Conservation (phyloP, 2,329 filamentous ascomycete genomes). For the Alternaria dauci region DNA sequence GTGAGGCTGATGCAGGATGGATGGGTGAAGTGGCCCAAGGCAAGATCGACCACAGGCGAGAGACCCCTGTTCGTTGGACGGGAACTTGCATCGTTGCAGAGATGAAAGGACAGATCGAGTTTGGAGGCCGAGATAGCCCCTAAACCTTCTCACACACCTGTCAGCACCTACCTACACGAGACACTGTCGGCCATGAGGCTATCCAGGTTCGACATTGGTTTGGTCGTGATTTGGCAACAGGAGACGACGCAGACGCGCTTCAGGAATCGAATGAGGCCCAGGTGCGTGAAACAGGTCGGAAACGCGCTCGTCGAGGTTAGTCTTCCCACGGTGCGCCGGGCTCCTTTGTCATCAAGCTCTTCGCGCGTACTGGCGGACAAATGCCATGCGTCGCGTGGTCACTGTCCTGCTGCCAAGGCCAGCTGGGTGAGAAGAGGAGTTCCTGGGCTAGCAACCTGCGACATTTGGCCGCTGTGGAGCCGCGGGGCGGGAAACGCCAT, state of each 20-base stretch:
- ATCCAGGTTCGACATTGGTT: constrained; percentile 38
- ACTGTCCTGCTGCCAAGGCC: constrained; percentile 26
- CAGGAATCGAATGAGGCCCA: constrained; percentile 21
- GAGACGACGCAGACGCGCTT: constrained; percentile 38
- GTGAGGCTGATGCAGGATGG: constrained; percentile 41
- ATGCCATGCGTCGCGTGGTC: constrained; percentile 21
- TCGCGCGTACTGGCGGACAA: constrained; percentile 19
- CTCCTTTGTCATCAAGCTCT: constrained; percentile 19
- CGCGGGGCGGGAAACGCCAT: constrained; percentile 21
- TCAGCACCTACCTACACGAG: constrained; percentile 1
- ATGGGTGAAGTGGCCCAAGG: constrained; percentile 26
- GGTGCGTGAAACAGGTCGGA: constrained; percentile 45
- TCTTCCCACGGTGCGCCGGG: constrained; percentile 14
- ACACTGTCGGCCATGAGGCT: constrained; percentile 30
- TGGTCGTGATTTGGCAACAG: constrained; percentile 46
- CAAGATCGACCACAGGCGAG: constrained; percentile 22
- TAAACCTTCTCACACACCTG: constrained; percentile 23
- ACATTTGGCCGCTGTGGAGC: constrained; percentile 36
- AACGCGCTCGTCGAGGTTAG: constrained; percentile 22
- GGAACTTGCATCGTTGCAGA: constrained; percentile 38
- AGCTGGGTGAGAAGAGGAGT: constrained; percentile 29
- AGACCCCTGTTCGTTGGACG: constrained; percentile 29
- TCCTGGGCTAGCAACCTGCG: constrained; percentile 26
- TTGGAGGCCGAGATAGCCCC: constrained; percentile 43
- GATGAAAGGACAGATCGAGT: constrained; percentile 41